A percentile compares a stretch with the other conserved stretches of the same genome.
Evolutionary conservation across 176 grass and related monocot species (phyloP).

Genomic region (Zea luxurians): DNA sequence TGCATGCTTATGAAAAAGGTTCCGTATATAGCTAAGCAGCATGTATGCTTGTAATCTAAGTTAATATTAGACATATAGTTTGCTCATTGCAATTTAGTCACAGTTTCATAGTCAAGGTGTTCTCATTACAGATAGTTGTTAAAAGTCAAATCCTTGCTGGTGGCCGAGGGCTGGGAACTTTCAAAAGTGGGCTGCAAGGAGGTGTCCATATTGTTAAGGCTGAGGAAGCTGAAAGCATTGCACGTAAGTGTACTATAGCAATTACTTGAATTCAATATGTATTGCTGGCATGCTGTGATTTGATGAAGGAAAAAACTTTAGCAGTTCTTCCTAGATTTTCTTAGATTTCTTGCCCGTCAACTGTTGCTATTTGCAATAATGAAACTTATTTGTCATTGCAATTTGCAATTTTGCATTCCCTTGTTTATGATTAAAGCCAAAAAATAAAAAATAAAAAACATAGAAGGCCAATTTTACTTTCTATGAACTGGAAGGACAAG

Average conservation of each 20-base stretch:
- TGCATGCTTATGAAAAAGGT: not conserved
- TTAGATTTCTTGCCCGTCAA: not conserved
- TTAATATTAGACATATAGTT: not conserved
- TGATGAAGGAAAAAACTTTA: not conserved
- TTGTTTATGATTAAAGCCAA: not conserved
- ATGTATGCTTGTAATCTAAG: not conserved
- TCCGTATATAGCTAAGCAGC: not conserved
- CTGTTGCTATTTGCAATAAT: not conserved
- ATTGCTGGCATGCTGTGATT: not conserved
- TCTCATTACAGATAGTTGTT: slow-evolving; percentile 70
- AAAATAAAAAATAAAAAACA: slow-evolving; percentile 1
- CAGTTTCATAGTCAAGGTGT: not conserved
- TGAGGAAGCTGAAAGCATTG: slow-evolving; percentile 76
- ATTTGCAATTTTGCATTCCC: not conserved
- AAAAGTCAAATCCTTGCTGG: slow-evolving; percentile 99
- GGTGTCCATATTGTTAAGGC: slow-evolving; percentile 98
- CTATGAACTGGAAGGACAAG: not conserved
- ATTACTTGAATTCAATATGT: slow-evolving; percentile 10
- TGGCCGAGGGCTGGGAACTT: slow-evolving; percentile 91
- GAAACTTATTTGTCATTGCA: not conserved
- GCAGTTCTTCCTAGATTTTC: slow-evolving; percentile 1
- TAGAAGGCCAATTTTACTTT: not conserved
- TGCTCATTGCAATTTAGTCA: not conserved
- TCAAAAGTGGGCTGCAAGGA: slow-evolving; percentile 95
- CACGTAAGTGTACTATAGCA: slow-evolving; percentile 42